Evolutionary conservation across 1,284 basidiomycete species (phyloP), one percentile per base, ranked within the genome.

Genomic region (Rhodotorula sp.): DNA sequence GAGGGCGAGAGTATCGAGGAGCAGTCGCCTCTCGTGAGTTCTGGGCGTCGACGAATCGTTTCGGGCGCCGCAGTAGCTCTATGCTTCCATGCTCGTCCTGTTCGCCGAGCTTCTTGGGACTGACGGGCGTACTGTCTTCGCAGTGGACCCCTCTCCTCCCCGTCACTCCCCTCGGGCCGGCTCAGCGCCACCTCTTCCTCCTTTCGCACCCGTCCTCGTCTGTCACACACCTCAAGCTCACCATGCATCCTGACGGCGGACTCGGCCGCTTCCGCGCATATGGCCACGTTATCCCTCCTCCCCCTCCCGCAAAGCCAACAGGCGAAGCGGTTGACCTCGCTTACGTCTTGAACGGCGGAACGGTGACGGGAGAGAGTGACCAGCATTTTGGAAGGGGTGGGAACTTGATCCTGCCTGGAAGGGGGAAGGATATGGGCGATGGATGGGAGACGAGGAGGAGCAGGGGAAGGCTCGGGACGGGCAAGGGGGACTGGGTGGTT

Each of bases 391-490:
- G 94, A 30, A 86, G 90, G 6, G 94, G 94, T 2, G 86, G 88
- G 13, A 98, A 99, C 80, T 82, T 99, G 69, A 87, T 98, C 65
- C 83, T 97, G 50, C 94, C 94, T 2, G 95, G 95, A 46, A 83
- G 95, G 79, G 90, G 90, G 79, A 78, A 78, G 78, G 79, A 68
- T 48, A 99, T 99, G 94, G 89, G 93, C 24, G 94, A 98, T 79
- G 95, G 96, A 10, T 99, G 95, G 96, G 95, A 99, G 81, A 98
- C 95, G 2, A 92, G 91, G 79, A 86, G 96, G 65, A 94, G 89
- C 76, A 85, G 95, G 61, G 83, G 72, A 2, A 24, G 74, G 51
- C 40, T 73, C 2, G 73, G 83, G 54, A 84, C 86, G 64, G 88
- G 87, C 59, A 89, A 96, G 77, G 90, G 88, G 67, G 94, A 99